These are phyloP conservation scores for Neurospora sp. DNA, from an alignment of 495 filamentous ascomycete species.

Conservation along the genomic window DNA sequence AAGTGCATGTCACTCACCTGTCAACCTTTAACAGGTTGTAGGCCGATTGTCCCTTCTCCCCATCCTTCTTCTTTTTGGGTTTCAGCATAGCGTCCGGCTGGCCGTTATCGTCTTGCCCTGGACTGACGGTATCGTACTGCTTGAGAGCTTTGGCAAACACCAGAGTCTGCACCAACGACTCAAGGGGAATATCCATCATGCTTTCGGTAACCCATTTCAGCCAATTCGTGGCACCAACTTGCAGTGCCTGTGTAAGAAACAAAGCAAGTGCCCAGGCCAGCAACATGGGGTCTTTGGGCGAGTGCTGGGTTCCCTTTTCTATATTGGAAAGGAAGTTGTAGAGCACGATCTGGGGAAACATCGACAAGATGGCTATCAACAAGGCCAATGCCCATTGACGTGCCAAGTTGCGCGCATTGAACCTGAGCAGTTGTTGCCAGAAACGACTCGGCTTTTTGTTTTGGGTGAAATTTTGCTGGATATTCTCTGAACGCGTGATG, in stretches of 20 bases:
- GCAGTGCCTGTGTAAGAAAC: conserved; percentile 39
- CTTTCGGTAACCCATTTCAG: conserved; percentile 50
- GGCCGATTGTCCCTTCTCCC: conserved; percentile 14
- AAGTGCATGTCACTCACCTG: conserved; percentile 19
- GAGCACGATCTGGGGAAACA: conserved; percentile 53
- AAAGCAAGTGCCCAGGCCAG: conserved; percentile 51
- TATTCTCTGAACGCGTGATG: conserved; percentile 27
- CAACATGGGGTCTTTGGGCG: conserved; percentile 20
- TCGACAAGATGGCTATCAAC: conserved; percentile 39
- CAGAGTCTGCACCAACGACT: conserved; percentile 51
- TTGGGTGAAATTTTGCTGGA: conserved; percentile 33
- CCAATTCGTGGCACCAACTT: conserved; percentile 43
- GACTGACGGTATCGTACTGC: conserved; percentile 55
- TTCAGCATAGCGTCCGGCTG: not conserved
- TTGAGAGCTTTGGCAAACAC: conserved; percentile 60
- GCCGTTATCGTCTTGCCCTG: conserved; percentile 18
- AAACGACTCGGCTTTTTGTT: conserved; percentile 32
- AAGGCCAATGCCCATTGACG: conserved; percentile 41
- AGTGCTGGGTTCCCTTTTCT: conserved; percentile 34
- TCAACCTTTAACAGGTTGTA: conserved; percentile 32
- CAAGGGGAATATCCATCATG: conserved; percentile 47
- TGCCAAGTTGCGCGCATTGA: conserved; percentile 34
- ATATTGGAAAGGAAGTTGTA: conserved; percentile 47
- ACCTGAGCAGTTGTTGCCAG: conserved; percentile 44
- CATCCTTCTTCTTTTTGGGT: conserved; percentile 6